A percentile compares a stretch with the other conserved stretches of the same genome.
These are phyloP conservation scores for Clarireedia monteithiana DNA, from an alignment of 2,329 filamentous ascomycete species.

Conservation along the genomic window DNA sequence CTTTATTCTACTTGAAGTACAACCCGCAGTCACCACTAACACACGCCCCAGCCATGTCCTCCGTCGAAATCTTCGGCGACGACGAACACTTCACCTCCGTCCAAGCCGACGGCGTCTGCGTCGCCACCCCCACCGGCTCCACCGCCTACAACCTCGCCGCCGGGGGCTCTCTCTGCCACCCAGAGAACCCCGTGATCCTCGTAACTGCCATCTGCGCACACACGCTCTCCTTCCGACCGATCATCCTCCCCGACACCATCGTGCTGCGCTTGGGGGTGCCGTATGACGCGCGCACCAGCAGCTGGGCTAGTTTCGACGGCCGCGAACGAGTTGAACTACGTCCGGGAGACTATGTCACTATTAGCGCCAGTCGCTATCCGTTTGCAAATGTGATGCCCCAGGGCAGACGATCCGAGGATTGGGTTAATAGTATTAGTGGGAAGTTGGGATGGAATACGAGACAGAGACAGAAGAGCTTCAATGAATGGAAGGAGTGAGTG, in stretches of 20 bases:
- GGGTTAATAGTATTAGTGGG: constrained; percentile 72
- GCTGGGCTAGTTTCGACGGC: constrained; percentile 98
- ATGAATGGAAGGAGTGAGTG: constrained; percentile 28
- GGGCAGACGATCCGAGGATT: constrained; percentile 65
- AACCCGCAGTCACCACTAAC: neutral
- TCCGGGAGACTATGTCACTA: constrained; percentile 77
- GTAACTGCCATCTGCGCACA: constrained; percentile 93
- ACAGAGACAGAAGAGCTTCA: constrained; percentile 63
- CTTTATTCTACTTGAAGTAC: neutral
- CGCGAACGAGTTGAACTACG: constrained; percentile 74
- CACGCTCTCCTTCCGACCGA: constrained; percentile 90
- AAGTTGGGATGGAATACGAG: constrained; percentile 78
- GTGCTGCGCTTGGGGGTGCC: constrained; percentile 91
- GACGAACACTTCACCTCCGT: constrained; percentile 90
- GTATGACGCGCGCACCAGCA: constrained; percentile 79
- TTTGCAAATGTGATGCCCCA: constrained; percentile 70
- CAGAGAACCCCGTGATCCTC: constrained; percentile 92
- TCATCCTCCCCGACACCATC: constrained; percentile 92
- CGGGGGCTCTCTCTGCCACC: constrained; percentile 90
- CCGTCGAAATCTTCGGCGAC: constrained; percentile 86
- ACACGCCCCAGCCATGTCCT: constrained; percentile 64
- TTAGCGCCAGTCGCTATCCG: constrained; percentile 72
- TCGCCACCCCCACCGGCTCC: constrained; percentile 88
- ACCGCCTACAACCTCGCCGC: constrained; percentile 95
- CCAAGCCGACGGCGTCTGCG: constrained; percentile 85